Evolutionary conservation across 2,329 filamentous ascomycete species (phyloP), one percentile per base, ranked within the genome.

Genomic region (Colletotrichum sansevieriae): DNA sequence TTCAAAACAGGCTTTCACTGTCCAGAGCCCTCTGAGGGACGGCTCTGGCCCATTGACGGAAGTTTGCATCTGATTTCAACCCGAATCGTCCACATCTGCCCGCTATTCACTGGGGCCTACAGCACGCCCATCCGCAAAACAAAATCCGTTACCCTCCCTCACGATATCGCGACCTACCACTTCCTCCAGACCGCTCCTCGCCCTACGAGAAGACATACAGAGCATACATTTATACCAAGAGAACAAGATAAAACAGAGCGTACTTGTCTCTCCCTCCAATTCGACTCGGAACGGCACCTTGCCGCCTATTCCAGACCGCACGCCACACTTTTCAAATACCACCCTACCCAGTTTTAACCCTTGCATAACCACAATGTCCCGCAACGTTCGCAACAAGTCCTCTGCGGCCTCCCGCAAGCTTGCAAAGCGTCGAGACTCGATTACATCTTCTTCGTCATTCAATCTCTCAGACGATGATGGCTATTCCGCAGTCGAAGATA

Each of bases 401-500:
- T 78, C 81, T 64, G 74, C 78, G 61, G 78, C 80, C 61, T 81
- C 83, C 72, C 77, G 78, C 76, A 85, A 83, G 76, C 78, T 76
- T 55, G 74, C 78, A 70, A 84, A 81, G 71, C 85, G 87, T 71
- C 81, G 85, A 58, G 81, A 77, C 67, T 88, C 85, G 35, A 82
- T 84, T 73, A 81, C 82, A 6, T 87, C 86, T 6, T 87, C 87
- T 3, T 88, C 87, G 10, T 87, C 87, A 1, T 78, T 87, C 65
- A 81, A 88, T 74, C 81, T 89, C 6, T 91, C 88, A 71, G 88
- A 91, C 68, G 92, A 94, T 58, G 88, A 86, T 61, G 91, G 89
- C 64, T 94, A 94, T 78, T 92, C 90, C 2, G 91, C 85, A 43
- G 91, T 97, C 68, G 92, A 95, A 76, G 88, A 94, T 58, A 91